Evolutionary conservation across 2,329 filamentous ascomycete species (phyloP).

Genomic region (Simplicillium aogashimaense): DNA sequence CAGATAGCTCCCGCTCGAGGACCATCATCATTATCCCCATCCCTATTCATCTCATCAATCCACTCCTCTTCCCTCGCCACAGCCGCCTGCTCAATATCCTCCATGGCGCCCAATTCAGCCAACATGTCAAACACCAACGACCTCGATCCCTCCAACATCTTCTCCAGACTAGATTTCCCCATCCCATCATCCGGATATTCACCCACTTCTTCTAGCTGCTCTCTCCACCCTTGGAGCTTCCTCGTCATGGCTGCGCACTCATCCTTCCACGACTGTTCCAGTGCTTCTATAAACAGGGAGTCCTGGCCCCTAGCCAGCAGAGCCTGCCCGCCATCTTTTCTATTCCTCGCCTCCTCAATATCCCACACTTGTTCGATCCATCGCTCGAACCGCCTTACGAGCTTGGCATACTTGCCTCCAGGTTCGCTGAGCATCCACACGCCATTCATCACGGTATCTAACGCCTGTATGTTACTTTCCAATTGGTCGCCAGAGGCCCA

Average conservation of each 20-base stretch:
- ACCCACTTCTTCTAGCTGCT: slow-evolving; percentile 37
- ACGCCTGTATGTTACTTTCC: slow-evolving; percentile 45
- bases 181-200: slow-evolving; percentile 11
- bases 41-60: slow-evolving; percentile 43
- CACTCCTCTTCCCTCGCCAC: slow-evolving; percentile 46
- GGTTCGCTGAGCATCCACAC: slow-evolving; percentile 48
- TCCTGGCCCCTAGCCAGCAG: slow-evolving; percentile 23
- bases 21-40: slow-evolving; percentile 24
- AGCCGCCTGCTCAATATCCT: slow-evolving; percentile 48
- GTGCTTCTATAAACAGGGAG: slow-evolving; percentile 40
- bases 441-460: slow-evolving; percentile 46
- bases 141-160: slow-evolving; percentile 37
- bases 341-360: slow-evolving; percentile 31
- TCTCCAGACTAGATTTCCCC: slow-evolving; percentile 28
- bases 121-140: slow-evolving; percentile 48
- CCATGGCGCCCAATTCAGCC: slow-evolving; percentile 52
- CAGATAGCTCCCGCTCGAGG: slow-evolving; percentile 37
- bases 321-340: slow-evolving; percentile 20
- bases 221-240: slow-evolving; percentile 44
- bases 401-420: slow-evolving; percentile 44
- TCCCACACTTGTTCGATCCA: slow-evolving; percentile 42
- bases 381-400: slow-evolving; percentile 47
- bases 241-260: slow-evolving; percentile 43
- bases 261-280: slow-evolving; percentile 49
- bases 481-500: slow-evolving; percentile 36